These are phyloP conservation scores for Akebia trifoliata DNA, from an alignment of 164 flowering plant genomes.

Conservation along the genomic window DNA sequence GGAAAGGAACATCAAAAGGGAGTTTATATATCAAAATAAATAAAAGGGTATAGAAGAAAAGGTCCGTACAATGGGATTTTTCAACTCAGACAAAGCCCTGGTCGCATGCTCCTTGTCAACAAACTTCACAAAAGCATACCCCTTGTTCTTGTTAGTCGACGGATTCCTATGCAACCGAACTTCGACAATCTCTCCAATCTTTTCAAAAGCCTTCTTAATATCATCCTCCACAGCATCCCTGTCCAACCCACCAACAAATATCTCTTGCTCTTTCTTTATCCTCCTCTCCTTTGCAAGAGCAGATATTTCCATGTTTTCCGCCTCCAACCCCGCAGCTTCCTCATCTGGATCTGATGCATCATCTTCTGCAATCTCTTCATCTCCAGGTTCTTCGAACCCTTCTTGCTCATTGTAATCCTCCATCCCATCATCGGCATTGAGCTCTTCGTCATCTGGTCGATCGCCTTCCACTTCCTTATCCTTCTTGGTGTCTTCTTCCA, in stretches of 20 bases:
- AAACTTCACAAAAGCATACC: conserved; percentile 76
- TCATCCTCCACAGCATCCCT: conserved; percentile 67
- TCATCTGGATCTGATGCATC: conserved; percentile 34
- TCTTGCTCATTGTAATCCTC: conserved; percentile 36
- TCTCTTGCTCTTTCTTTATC: conserved; percentile 57
- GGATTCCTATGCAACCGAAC: conserved; percentile 54
- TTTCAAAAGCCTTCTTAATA: conserved; percentile 55
- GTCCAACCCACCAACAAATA: conserved; percentile 75
- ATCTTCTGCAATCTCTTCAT: conserved; percentile 44
- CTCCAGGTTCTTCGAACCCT: conserved; percentile 44
- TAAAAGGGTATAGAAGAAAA: not conserved
- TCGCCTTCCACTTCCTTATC: conserved; percentile 15
- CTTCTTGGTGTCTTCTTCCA: conserved; percentile 20
- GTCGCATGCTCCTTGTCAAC: conserved; percentile 58
- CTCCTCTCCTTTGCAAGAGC: conserved; percentile 52
- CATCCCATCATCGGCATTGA: conserved; percentile 20
- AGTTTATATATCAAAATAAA: not conserved
- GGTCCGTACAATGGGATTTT: conserved; percentile 53
- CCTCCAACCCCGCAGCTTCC: conserved; percentile 39
- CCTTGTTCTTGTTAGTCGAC: conserved; percentile 57
- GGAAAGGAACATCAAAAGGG: conserved; percentile 4
- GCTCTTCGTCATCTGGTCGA: conserved; percentile 16
- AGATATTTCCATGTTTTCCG: conserved; percentile 40
- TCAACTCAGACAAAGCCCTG: conserved; percentile 62
- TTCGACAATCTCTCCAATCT: conserved; percentile 64